Base-by-base conservation (phyloP, 2,329 filamentous ascomycete species). In the Calonectria multiphialidica region DNA sequence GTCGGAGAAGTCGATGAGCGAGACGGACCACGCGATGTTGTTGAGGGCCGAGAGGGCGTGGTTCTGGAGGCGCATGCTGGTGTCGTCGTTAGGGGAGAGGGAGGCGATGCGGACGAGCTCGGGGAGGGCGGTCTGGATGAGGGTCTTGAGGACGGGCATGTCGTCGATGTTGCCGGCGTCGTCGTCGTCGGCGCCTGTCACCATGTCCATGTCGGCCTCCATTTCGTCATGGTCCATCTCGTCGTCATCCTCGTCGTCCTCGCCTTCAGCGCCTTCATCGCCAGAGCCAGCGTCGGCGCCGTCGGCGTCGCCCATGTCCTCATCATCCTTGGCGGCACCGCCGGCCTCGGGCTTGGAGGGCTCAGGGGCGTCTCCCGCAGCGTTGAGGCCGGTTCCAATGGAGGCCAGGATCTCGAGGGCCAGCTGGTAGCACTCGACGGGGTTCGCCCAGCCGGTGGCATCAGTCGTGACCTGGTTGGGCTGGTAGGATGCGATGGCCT, bases 21-120 rank as follows among this genome's bases (percentile, higher is more conserved):
- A 91, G 47, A 92, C 85, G 13, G 91, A 92, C 91, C 92, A 93
- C 66, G 91, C 86, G 66, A 93, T 89, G 82, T 93, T 93, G 84
- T 90, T 93, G 71, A 94, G 86, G 18, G 90, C 88, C 2, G 90
- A 88, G 28, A 93, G 82, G 21, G 91, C 89, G 75, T 88, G 87
- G 23, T 82, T 81, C 73, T 89, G 89, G 47, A 92, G 83, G 8
- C 84, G 79, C 15, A 86, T 80, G 18, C 83, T 78, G 35, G 87
- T 84, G 23, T 87, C 85, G 66, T 84, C 82, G 12, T 80, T 78
- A 12, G 85, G 82, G 13, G 83, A 80, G 8, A 86, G 81, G 66
- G 83, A 84, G 40, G 86, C 82, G 23, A 89, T 85, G 23, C 86
- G 86, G 70, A 90, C 82, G 59, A 91, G 81, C 71, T 88, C 79